Conservation (phyloP, 1,284 basidiomycete species). For the Boletus smithii region DNA sequence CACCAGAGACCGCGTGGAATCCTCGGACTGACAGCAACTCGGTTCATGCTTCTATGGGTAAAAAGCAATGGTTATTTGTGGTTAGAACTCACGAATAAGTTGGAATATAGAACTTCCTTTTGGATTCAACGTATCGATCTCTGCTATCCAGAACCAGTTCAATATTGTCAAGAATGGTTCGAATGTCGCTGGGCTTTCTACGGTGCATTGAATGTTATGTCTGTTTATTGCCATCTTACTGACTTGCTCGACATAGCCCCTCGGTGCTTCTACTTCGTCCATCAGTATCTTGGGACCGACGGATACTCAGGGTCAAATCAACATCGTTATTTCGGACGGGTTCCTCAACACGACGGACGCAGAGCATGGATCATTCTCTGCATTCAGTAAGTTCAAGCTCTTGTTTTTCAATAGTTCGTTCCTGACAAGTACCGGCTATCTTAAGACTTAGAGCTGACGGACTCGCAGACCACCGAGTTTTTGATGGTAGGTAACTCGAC, state of each 20-base stretch:
- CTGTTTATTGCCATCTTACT: conserved; percentile 2
- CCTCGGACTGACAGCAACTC: conserved; percentile 57
- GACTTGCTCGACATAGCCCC: conserved; percentile 40
- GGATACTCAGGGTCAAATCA: conserved; percentile 64
- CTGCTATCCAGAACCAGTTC: conserved; percentile 65
- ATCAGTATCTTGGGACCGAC: conserved; percentile 50
- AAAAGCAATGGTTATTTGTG: conserved; percentile 13
- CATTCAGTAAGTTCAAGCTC: conserved; percentile 48
- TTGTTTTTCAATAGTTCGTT: not conserved
- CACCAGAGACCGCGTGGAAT: conserved; percentile 52
- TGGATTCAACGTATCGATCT: conserved; percentile 69
- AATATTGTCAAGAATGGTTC: conserved; percentile 54
- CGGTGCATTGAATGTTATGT: conserved; percentile 37
- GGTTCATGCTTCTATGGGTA: conserved; percentile 58
- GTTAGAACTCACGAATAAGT: not conserved
- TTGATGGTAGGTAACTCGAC: conserved; percentile 60
- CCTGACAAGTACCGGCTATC: conserved; percentile 1
- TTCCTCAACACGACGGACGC: conserved; percentile 49
- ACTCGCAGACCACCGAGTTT: conserved; percentile 47
- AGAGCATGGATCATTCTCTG: conserved; percentile 51
- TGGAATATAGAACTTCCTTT: conserved; percentile 60
- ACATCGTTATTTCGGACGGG: conserved; percentile 61
- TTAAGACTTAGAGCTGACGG: conserved; percentile 52
- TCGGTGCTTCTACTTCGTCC: conserved; percentile 56
- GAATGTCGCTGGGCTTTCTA: conserved; percentile 53